These are phyloP conservation scores for Cryoendolithus antarcticus DNA, from an alignment of 2,329 filamentous ascomycete species.

Conservation along the genomic window DNA sequence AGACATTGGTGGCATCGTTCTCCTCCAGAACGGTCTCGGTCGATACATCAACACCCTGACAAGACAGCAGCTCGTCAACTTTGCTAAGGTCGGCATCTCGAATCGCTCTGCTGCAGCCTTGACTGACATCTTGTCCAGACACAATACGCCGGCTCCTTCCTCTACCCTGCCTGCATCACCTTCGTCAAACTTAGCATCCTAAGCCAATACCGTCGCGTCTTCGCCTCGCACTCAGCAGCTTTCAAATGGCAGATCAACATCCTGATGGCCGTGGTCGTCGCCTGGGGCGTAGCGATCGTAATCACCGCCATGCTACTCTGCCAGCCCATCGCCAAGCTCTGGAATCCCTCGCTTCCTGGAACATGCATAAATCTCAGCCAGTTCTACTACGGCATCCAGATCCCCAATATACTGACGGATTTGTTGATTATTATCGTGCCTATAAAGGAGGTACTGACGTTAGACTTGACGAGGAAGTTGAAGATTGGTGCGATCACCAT, in stretches of 20 bases:
- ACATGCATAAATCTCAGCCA: conserved; percentile 7
- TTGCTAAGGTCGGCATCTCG: conserved; percentile 3
- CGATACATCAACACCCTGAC: conserved; percentile 3
- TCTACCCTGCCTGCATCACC: conserved; percentile 8
- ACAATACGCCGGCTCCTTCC: conserved; percentile 8
- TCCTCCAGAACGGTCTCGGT: conserved; percentile 8
- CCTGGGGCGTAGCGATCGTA: conserved; percentile 7
- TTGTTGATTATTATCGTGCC: conserved; percentile 8
- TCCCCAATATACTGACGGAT: conserved; percentile 10
- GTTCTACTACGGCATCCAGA: conserved; percentile 12
- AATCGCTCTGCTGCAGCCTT: neutral
- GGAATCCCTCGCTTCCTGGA: neutral
- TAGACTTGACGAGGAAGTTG: conserved; percentile 4
- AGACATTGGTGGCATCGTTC: conserved; percentile 6
- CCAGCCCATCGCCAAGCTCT: conserved; percentile 6
- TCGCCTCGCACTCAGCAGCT: conserved; percentile 4
- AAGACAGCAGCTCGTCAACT: conserved; percentile 1
- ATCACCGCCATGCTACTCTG: conserved; percentile 8
- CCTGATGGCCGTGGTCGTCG: conserved; percentile 5
- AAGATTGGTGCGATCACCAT: conserved; percentile 6
- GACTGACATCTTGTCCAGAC: conserved; percentile 1
- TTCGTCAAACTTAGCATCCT: conserved; percentile 10
- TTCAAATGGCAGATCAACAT: conserved; percentile 6
- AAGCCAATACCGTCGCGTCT: conserved; percentile 7
- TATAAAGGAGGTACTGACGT: conserved; percentile 3